Evolutionary conservation across 75 land plant species (phyloP), one percentile per base, ranked within the genome.

Genomic region (Pinus albicaulis): DNA sequence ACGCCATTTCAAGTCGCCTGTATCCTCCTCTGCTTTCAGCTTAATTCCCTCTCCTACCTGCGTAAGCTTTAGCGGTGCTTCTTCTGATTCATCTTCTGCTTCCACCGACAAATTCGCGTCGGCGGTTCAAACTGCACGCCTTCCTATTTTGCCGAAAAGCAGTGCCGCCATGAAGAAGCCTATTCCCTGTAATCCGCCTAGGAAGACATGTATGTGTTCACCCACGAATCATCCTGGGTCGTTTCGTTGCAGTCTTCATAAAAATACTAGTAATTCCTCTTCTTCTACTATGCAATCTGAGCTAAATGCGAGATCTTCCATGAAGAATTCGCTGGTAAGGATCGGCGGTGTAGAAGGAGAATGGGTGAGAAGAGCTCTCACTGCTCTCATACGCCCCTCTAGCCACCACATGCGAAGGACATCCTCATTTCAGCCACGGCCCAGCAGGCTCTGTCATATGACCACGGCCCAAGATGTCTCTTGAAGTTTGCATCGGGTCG

Each of bases 381-480:
- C 77, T 23, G 73, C 84, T 15, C 65, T 82, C 65, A 82, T 82
- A 26, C 84, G 84, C 0, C 84, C 84, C 0, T 82, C 84, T 1
- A 74, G 65, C 1, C 84, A 82, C 59, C 84, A 82, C 57, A 44
- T 68, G 60, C 60, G 84, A 11, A 71, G 84, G 52, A 48, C 77
- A 26, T 63, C 56, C 11, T 60, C 76, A 0, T 82, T 82, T 38
- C 56, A 71, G 26, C 80, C 77, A 19, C 22, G 76, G 57, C 76
- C 80, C 23, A 78, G 80, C 56, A 59, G 80, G 28, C 75, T 78
- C 31, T 59, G 75, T 52, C 56, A 55, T 55, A 55, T 78, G 75
- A 72, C 68, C 65, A 72, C 48, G 10, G 75, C 80, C 48, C 48
- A 41, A 41, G 48, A 41, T 41, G 48, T 41, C 48, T 41, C 48